Evolutionary conservation across 164 flowering plant species (phyloP).

Genomic region (Vitis rotundifolia): DNA sequence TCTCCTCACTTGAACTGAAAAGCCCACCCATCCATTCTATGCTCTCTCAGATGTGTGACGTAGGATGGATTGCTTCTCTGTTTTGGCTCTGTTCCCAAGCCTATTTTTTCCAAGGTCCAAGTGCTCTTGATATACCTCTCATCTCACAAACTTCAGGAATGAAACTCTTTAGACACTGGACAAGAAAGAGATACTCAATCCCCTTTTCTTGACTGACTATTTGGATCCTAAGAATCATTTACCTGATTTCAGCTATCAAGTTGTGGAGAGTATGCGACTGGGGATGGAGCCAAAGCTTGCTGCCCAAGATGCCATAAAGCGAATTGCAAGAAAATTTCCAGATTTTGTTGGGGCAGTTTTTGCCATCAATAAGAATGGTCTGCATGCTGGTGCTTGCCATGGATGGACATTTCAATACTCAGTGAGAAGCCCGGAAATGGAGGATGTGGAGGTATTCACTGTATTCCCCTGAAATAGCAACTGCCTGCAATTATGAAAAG

Average conservation of each 20-base stretch:
- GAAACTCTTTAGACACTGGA: background rate
- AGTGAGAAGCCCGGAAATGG: conserved; percentile 59
- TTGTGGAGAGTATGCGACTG: conserved; percentile 89
- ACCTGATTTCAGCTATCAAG: conserved; percentile 73
- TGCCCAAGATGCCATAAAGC: conserved; percentile 75
- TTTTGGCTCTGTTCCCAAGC: no score
- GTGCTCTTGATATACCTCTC: no score
- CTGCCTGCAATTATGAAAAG: background rate
- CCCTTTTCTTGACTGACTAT: background rate
- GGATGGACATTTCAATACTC: conserved; percentile 97
- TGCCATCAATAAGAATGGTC: conserved; percentile 69
- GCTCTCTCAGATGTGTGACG: no score
- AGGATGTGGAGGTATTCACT: conserved; percentile 73
- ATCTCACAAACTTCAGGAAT: no score
- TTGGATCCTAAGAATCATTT: background rate
- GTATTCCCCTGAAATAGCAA: conserved; percentile 47
- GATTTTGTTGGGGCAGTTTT: conserved; percentile 89
- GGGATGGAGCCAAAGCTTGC: conserved; percentile 88
- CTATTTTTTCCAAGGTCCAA: no score
- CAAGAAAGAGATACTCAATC: background rate
- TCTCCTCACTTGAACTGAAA: no score
- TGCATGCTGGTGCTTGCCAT: conserved; percentile 92
- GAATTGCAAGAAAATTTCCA: conserved; percentile 81
- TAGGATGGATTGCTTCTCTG: no score
- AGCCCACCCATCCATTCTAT: no score